Evolutionary conservation across 2,329 filamentous ascomycete species (phyloP).

Genomic region (Purpureocillium lavendulum): DNA sequence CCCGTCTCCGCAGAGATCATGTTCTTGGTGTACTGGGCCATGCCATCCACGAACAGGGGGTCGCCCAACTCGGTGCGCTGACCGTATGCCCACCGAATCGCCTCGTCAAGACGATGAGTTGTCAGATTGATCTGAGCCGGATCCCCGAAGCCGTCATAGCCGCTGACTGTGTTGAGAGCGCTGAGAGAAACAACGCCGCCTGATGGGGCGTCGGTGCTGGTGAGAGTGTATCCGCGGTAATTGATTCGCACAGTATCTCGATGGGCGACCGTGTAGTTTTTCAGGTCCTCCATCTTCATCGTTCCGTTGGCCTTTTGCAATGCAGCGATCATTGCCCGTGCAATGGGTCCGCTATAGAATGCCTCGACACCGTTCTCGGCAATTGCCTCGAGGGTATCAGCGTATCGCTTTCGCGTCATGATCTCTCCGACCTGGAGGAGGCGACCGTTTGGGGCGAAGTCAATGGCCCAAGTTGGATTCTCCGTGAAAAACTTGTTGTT

Average conservation of each 20-base stretch:
- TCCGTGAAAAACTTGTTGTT: constrained; percentile 54
- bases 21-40: constrained; percentile 52
- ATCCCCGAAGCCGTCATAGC: constrained; percentile 58
- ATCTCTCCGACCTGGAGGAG: constrained; percentile 59
- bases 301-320: constrained; percentile 58
- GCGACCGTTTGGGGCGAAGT: constrained; percentile 73
- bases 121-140: constrained; percentile 47
- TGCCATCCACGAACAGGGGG: constrained; percentile 56
- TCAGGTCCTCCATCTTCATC: constrained; percentile 67
- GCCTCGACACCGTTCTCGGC: constrained; percentile 55
- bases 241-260: constrained; percentile 52
- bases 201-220: constrained; percentile 59
- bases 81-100: constrained; percentile 75
- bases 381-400: constrained; percentile 63
- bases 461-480: constrained; percentile 69
- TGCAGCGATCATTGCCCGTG: constrained; percentile 60
- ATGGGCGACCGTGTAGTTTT: constrained; percentile 61
- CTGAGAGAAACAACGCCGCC: constrained; percentile 65
- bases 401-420: constrained; percentile 68
- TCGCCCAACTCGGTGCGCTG: constrained; percentile 67
- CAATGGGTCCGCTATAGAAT: constrained; percentile 64
- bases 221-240: constrained; percentile 64
- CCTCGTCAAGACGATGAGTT: constrained; percentile 75
- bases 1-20: constrained; percentile 56
- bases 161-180: constrained; percentile 66